Base-by-base conservation (phyloP, 2,329 filamentous ascomycete genomes). In the Phialocephala sp. region DNA sequence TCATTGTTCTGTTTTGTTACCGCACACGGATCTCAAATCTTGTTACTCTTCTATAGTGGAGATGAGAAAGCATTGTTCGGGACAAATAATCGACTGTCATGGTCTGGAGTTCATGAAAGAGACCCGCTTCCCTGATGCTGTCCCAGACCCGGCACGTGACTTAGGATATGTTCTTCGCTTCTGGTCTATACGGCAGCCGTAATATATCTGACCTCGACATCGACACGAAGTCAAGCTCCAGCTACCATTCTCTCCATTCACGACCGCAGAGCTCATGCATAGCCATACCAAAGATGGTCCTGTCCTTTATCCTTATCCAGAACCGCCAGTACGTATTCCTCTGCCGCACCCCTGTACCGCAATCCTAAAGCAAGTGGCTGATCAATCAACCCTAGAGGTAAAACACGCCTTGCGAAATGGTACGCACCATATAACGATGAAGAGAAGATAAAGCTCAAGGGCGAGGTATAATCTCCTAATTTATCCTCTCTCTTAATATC, bases 341-440 rank as follows among this genome's bases (percentile, higher is more conserved):
- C 35, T 22, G 18, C 32, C 14, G 1, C 55, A 22, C 27, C 15
- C 18, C 14, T 11, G 15, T 37, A 27, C 15, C 18, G n/a, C 12
- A 35, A 55, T 15, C 24, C 4, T 56, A 57, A 64, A 32, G n/a
- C 15, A 37, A 57, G 3, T 72, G 60, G 72, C 66, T 60, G 57
- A 67, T 71, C 14, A 50, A 9, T 22, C 69, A 37, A 32, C 27
- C 3, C 27, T 72, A 97, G 94, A 86, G 95, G 95, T 81, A 99
- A 99, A 84, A 99, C 95, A 74, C 91, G 95, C 74, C 87, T 99
- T 71, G 95, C 95, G 71, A 99, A 99, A 83, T 99, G 94, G 94
- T 99, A 99, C 84, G 92, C 91, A 72, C 94, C 95, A 68, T 99
- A 97, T 84, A 96, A 89, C 81, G 95, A 99, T 84, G 94, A 98